phyloP scores from a whole-genome alignment of 1,284 basidiomycete species.

The Tylopilus sp. region DNA sequence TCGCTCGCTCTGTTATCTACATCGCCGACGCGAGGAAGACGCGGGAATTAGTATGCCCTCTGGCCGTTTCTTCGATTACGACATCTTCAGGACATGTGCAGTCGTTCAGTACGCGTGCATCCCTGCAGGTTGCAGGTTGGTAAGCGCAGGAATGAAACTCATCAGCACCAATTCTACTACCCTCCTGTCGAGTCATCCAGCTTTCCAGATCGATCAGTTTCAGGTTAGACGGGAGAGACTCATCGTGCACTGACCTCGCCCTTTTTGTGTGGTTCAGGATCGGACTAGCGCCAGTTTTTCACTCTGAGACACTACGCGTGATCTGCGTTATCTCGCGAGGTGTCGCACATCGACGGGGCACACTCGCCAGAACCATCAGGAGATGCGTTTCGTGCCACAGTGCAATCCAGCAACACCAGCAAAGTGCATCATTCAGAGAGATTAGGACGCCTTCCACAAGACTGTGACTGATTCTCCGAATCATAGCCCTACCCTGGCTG shows the following conservation, averaged over 20 bases:
- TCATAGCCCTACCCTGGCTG: background rate
- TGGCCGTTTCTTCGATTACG: slow-evolving; percentile 11
- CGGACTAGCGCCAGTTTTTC: background rate
- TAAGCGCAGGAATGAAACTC: background rate
- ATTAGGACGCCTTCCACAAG: background rate
- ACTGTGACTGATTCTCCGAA: background rate
- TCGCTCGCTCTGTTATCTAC: slow-evolving; percentile 4
- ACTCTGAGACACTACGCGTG: background rate
- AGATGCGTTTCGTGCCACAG: background rate
- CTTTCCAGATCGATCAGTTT: background rate
- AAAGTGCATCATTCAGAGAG: no score
- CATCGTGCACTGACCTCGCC: background rate
- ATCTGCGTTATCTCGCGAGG: background rate
- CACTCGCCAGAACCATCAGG: background rate
- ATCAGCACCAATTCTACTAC: background rate
- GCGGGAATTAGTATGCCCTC: slow-evolving; percentile 1
- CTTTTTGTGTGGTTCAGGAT: background rate
- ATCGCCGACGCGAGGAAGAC: slow-evolving; percentile 15
- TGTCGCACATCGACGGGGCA: no score
- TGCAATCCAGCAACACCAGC: background rate
- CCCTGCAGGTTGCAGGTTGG: background rate
- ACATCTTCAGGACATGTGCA: background rate
- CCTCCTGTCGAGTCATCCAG: background rate
- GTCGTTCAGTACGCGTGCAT: background rate
- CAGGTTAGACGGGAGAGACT: background rate